Conservation (phyloP, 2,329 filamentous ascomycete genomes). For the Arthrobotrys megalospora region DNA sequence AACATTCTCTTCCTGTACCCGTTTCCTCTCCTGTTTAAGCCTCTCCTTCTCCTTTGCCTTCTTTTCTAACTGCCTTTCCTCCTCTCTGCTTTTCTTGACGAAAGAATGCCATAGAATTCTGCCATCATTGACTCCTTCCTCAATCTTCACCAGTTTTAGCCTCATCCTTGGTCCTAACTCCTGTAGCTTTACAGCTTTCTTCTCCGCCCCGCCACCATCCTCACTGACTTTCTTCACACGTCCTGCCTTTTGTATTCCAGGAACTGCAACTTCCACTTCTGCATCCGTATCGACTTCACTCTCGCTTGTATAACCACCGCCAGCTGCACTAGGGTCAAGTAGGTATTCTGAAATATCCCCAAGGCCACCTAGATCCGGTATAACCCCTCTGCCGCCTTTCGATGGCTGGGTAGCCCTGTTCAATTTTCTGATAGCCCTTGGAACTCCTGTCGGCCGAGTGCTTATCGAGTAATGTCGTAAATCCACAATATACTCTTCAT, state of each 20-base stretch:
- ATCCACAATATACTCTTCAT: conserved; percentile 79
- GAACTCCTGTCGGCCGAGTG: conserved; percentile 86
- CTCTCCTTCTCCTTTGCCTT: conserved; percentile 83
- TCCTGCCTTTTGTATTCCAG: conserved; percentile 75
- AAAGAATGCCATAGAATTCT: conserved; percentile 99
- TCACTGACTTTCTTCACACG: conserved; percentile 68
- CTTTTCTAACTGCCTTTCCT: conserved; percentile 83
- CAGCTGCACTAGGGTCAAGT: conserved; percentile 81
- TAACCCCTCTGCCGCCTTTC: conserved; percentile 74
- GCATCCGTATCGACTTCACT: conserved; percentile 95
- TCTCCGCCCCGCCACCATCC: conserved; percentile 68
- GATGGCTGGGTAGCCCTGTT: conserved; percentile 74
- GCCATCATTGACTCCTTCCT: conserved; percentile 90
- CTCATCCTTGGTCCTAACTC: conserved; percentile 93
- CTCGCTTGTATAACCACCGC: conserved; percentile 87
- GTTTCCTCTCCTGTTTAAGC: conserved; percentile 86
- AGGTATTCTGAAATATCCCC: conserved; percentile 96
- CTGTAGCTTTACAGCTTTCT: conserved; percentile 87
- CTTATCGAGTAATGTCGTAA: conserved; percentile 96
- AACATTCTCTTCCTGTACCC: conserved; percentile 89
- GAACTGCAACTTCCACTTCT: conserved; percentile 85
- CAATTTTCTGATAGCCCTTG: conserved; percentile 84
- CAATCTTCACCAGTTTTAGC: conserved; percentile 91
- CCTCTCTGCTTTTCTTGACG: conserved; percentile 84
- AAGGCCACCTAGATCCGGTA: conserved; percentile 91